Base-by-base conservation (phyloP, 148 eudicot species). In the Cornus controversa region DNA sequence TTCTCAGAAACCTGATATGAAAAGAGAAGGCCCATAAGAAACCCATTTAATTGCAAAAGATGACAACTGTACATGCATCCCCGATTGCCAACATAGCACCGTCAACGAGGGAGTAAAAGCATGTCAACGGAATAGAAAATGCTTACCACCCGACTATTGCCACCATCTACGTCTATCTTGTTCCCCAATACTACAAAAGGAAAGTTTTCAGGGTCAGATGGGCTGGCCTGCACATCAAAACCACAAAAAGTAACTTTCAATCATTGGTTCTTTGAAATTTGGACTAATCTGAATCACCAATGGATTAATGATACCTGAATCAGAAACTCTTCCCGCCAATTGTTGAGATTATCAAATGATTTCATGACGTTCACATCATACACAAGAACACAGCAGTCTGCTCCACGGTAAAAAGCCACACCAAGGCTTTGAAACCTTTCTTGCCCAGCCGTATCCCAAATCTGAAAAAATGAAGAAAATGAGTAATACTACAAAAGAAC, bases 381-480 rank as follows among this genome's bases (percentile, higher is more conserved):
- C 26, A 90, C 94, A 29, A 92, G 90, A 37, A 92, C 90, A 83
- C 97, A 92, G 71, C 94, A 92, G 77, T 92, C 97, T 23, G 97
- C 97, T 22, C 97, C 97, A 67, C 97, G 89, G 68, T 92, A 92
- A 70, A 92, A 92, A 23, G 97, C 94, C 8, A 92, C 97, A 37
- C 97, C 92, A 69, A 92, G 91, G 83, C 97, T 92, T 73, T 92
- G 97, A 77, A 92, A 92, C 79, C 97, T 83, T 81, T 93, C 97
- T 83, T 93, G 97, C 42, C 97, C 94, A 54, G 97, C 97, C 15
- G 97, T 92, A 73, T 92, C 97, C 97, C 94, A 92, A 82, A 92
- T 92, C 97, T 90, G 80, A 70, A 72, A 28, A 69, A 66, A 13
- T 3, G 72, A 36, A 72, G 40, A 27, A 3, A 67, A 62, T 14